Evolutionary conservation across 2,329 filamentous ascomycete genomes (phyloP).

Genomic region (Dothiorella sarmentorum): DNA sequence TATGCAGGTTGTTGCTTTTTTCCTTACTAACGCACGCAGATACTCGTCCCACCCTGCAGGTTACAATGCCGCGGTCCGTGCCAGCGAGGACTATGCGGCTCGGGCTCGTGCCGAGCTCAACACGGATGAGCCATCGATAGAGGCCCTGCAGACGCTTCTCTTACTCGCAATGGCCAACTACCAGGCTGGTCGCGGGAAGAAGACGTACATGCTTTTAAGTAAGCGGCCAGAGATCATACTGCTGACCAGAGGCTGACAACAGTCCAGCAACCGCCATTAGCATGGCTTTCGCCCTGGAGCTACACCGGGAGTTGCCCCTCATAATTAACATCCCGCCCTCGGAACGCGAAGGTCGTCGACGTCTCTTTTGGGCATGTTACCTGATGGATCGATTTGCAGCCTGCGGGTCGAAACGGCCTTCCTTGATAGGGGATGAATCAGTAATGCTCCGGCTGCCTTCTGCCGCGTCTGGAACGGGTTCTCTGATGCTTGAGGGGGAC

Average conservation of each 20-base stretch:
- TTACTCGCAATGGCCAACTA: slow-evolving; percentile 73
- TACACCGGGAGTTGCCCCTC: slow-evolving; percentile 71
- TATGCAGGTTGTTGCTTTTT: background rate
- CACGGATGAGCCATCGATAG: slow-evolving; percentile 75
- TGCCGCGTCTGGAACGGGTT: slow-evolving; percentile 62
- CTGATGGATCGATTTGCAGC: slow-evolving; percentile 79
- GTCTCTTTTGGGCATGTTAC: slow-evolving; percentile 89
- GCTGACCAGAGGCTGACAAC: slow-evolving; percentile 21
- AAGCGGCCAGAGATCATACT: slow-evolving; percentile 26
- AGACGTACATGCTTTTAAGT: slow-evolving; percentile 83
- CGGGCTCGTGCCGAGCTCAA: slow-evolving; percentile 69
- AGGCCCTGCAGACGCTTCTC: slow-evolving; percentile 71
- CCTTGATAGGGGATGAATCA: slow-evolving; percentile 73
- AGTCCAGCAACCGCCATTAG: slow-evolving; percentile 66
- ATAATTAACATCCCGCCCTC: slow-evolving; percentile 60
- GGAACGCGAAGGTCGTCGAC: slow-evolving; percentile 72
- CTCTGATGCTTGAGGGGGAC: slow-evolving; percentile 68
- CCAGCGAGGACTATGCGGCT: slow-evolving; percentile 70
- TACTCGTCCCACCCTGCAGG: slow-evolving; percentile 66
- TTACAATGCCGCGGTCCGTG: slow-evolving; percentile 63
- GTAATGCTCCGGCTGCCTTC: slow-evolving; percentile 73
- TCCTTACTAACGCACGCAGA: slow-evolving; percentile 42
- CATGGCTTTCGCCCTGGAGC: slow-evolving; percentile 78
- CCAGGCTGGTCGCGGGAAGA: slow-evolving; percentile 75
- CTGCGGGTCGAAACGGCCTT: slow-evolving; percentile 77